Conservation (phyloP, 1,284 basidiomycete species). For the Cryptococcus wingfieldii region DNA sequence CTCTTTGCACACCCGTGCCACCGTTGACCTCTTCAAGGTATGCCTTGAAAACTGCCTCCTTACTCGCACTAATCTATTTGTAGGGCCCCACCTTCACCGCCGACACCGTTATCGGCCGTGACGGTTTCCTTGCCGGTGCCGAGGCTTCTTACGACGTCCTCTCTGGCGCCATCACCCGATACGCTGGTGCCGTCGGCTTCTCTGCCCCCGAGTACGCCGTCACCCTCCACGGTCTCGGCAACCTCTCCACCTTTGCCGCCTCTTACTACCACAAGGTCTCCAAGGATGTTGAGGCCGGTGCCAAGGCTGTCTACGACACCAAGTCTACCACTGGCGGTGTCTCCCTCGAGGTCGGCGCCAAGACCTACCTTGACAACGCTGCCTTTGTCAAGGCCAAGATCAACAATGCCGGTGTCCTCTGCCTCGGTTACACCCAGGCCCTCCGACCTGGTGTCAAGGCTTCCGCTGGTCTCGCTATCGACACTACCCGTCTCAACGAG, state of each 20-base stretch:
- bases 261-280: conserved; percentile 97
- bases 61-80: neutral
- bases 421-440: conserved; percentile 84
- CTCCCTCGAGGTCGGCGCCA: conserved; percentile 91
- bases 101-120: conserved; percentile 90
- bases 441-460: conserved; percentile 91
- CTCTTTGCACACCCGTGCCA: conserved; percentile 86
- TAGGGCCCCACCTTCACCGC: conserved; percentile 96
- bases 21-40: conserved; percentile 93
- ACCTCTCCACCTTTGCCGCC: conserved; percentile 89
- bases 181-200: conserved; percentile 89
- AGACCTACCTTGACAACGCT: conserved; percentile 73
- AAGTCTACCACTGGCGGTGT: conserved; percentile 85
- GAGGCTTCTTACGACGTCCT: conserved; percentile 97
- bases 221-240: conserved; percentile 90
- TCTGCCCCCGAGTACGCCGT: conserved; percentile 91
- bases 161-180: conserved; percentile 85
- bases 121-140: conserved; percentile 94
- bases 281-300: conserved; percentile 91
- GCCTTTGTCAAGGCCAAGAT: conserved; percentile 98
- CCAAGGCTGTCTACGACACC: conserved; percentile 94
- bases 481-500: conserved; percentile 82
- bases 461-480: conserved; percentile 85
- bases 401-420: conserved; percentile 90
- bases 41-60: conserved; percentile 20